These are phyloP conservation scores for Monilinia fructigena DNA, from an alignment of 2,329 filamentous ascomycete genomes.

Conservation along the genomic window DNA sequence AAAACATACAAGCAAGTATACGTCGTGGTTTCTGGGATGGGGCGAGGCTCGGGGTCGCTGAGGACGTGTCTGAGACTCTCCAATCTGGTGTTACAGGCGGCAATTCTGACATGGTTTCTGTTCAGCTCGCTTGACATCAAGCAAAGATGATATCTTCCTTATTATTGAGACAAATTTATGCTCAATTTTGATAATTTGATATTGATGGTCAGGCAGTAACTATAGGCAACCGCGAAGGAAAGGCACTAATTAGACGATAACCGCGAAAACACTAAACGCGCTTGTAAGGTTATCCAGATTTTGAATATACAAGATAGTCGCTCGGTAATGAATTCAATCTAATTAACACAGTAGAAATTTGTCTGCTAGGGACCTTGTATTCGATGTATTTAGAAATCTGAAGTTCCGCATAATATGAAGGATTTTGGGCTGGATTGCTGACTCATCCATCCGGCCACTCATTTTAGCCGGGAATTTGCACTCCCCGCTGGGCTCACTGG, in stretches of 20 bases:
- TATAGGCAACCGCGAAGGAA: background rate
- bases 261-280: background rate
- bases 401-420: background rate
- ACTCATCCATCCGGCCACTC: background rate
- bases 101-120: background rate
- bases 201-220: background rate
- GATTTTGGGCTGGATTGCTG: background rate
- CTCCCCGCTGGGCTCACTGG: too few species aligned
- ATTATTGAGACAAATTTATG: background rate
- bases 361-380: background rate
- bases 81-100: background rate
- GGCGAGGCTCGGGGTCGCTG: background rate
- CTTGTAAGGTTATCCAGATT: too few species aligned
- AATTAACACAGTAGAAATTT: background rate
- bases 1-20: slow-evolving; percentile 61
- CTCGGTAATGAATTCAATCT: background rate
- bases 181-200: background rate
- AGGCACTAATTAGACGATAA: background rate
- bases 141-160: background rate
- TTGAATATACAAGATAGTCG: background rate
- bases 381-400: too few species aligned
- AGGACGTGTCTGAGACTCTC: background rate
- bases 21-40: slow-evolving; percentile 28
- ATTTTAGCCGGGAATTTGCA: background rate
- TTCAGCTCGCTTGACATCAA: background rate